A percentile compares a stretch with the other conserved stretches of the same genome.
These are phyloP conservation scores for Anthracocystis panici-leucophaei DNA, from an alignment of 1,284 basidiomycete species.

Conservation along the genomic window DNA sequence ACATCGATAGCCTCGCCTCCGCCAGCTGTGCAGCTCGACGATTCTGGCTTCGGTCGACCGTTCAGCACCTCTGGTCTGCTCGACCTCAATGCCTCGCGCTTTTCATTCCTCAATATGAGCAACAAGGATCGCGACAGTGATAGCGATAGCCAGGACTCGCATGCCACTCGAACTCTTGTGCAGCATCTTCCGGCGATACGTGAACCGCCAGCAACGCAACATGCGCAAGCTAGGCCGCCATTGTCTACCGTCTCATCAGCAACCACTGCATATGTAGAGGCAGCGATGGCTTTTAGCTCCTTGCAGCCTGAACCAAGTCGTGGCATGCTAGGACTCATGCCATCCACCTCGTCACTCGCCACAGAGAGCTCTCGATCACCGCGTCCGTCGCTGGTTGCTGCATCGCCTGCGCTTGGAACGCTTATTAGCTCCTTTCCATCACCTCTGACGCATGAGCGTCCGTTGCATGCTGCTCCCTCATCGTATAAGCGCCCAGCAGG, in stretches of 20 bases:
- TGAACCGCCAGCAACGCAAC: conserved; percentile 4
- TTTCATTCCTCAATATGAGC: conserved; percentile 44
- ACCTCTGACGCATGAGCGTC: conserved; percentile 13
- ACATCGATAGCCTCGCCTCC: conserved; percentile 24
- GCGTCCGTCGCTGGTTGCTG: conserved; percentile 8
- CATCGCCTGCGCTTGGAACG: conserved; percentile 38
- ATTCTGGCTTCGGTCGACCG: conserved; percentile 30
- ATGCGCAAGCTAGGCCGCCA: not conserved
- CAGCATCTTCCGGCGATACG: conserved; percentile 3
- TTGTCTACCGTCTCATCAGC: conserved; percentile 1
- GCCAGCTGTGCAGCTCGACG: conserved; percentile 37
- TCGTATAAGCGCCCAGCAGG: not conserved
- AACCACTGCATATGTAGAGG: not conserved
- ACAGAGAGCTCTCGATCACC: conserved; percentile 4
- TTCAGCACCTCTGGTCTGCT: conserved; percentile 38
- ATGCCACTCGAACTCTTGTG: not conserved
- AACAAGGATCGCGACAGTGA: conserved; percentile 29
- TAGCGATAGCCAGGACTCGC: conserved; percentile 9
- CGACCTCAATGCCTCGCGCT: conserved; percentile 36
- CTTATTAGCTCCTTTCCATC: conserved; percentile 50
- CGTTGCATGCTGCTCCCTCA: not conserved
- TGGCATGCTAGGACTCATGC: conserved; percentile 11
- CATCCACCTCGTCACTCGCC: not conserved
- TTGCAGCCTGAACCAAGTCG: not conserved
- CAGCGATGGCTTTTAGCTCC: conserved; percentile 6